Base-by-base conservation (phyloP, 371 early-diverging fungal genomes). In the Mortierella sp. region DNA sequence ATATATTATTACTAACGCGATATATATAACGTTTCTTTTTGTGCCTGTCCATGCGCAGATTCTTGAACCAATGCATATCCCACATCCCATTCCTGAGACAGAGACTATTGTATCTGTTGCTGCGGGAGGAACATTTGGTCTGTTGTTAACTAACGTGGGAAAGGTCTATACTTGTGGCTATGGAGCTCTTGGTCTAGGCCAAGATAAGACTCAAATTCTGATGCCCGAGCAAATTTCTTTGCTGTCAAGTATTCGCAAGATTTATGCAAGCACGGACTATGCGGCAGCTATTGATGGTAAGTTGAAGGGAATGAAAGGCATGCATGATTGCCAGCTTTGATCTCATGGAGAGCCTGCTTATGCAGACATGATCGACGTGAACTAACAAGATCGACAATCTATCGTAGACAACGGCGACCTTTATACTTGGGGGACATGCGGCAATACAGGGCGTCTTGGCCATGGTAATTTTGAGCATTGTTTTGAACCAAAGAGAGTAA, bases 81-180 rank as follows among this genome's bases (percentile, higher is more conserved):
- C 80, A 13, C 72, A 83, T 34, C 68, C 79, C 19, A 84, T 91
- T 32, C 84, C 80, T 13, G 64, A 78, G 37, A 53, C 54, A 17
- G 72, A 79, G 12, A 77, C 69, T 26, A 83, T 92, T 17, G 59
- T 82, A 1, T 89, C 87, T 51, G 83, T 93, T 53, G 94, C 94
- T 15, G 92, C 92, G 19, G 94, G 93, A 35, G 93, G 94, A 3
- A 88, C 93, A 10, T 92, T 92, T 83, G 86, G 91, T 2, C 76
- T 94, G 31, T 75, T 92, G 17, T 76, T 94, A 53, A 85, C 87
- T 76, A 84, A 85, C 3, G 83, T 86, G 9, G 92, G 94, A 9
- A 68, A 84, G 2, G 92, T 94, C 0, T 85, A 89, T 70, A 86
- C 85, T 9, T 93, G 93, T 64, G 95, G 95, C 0, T 94, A 89